A percentile compares a stretch with the other conserved stretches of the same genome.
Conservation (phyloP, 495 filamentous ascomycete genomes). For the Daldinia loculata region DNA sequence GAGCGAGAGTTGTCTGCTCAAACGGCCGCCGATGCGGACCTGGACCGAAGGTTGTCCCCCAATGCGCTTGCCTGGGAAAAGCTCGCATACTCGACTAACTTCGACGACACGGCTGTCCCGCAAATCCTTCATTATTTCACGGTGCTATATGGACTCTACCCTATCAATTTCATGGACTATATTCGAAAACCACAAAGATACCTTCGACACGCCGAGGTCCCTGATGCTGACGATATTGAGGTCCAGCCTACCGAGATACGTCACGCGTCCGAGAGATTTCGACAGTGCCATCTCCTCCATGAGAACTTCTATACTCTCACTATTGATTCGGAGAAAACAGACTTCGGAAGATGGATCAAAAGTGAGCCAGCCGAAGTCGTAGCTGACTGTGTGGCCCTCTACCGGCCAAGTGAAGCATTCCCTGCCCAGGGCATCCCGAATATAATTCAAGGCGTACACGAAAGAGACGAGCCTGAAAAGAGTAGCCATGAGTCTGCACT, state of each 20-base stretch:
- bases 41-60: conserved; percentile 41
- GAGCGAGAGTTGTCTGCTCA: conserved; percentile 59
- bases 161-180: conserved; percentile 80
- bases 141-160: conserved; percentile 78
- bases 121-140: conserved; percentile 81
- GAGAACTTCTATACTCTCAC: conserved; percentile 77
- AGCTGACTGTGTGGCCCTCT: conserved; percentile 69
- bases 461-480: conserved; percentile 32
- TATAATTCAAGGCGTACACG: conserved; percentile 6
- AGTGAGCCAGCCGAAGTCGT: conserved; percentile 76
- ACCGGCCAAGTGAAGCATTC: conserved; percentile 38
- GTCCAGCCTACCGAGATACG: conserved; percentile 75
- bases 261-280: conserved; percentile 70
- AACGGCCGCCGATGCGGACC: conserved; percentile 43
- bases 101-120: conserved; percentile 68
- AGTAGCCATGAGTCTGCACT: conserved; percentile 43
- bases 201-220: conserved; percentile 67
- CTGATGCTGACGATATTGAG: conserved; percentile 72
- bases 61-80: conserved; percentile 64
- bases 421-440: conserved; percentile 11
- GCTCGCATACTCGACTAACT: conserved; percentile 62
- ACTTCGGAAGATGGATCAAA: conserved; percentile 74
- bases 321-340: conserved; percentile 73
- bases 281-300: conserved; percentile 72
- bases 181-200: conserved; percentile 78